Conservation (phyloP, 2,329 filamentous ascomycete genomes). For the Lecanoromycetidae sp. region DNA sequence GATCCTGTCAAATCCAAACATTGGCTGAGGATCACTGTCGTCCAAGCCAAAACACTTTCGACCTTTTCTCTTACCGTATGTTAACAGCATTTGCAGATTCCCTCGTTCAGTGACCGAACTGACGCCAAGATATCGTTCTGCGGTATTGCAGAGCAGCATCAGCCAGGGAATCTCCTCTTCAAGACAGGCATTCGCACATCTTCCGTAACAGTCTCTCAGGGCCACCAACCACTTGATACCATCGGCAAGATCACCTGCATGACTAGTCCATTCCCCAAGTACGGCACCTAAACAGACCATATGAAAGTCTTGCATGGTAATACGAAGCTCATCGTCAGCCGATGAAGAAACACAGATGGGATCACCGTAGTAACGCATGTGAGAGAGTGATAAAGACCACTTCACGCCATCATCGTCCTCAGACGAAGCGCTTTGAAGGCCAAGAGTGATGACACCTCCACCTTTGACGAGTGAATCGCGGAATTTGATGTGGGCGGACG, state of each 20-base stretch:
- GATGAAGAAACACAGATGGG: slow-evolving; percentile 13
- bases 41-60: not conserved
- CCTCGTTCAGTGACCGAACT: not conserved
- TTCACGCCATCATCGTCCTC: slow-evolving; percentile 14
- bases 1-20: not conserved
- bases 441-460: slow-evolving; percentile 15
- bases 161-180: not conserved
- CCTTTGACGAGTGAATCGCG: slow-evolving; percentile 15
- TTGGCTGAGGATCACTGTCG: not conserved
- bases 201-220: not conserved
- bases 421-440: slow-evolving; percentile 9
- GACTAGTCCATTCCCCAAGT: not conserved
- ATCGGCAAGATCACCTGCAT: not conserved
- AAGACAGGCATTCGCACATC: not conserved
- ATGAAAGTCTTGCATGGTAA: not conserved
- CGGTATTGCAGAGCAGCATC: not conserved
- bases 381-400: slow-evolving; percentile 23
- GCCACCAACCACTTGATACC: not conserved
- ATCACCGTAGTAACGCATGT: slow-evolving; percentile 22
- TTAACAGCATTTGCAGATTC: not conserved
- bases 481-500: slow-evolving; percentile 24
- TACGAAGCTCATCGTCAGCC: not conserved
- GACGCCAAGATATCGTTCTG: not conserved
- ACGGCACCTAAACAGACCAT: not conserved
- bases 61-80: not conserved